These are phyloP conservation scores for Curvularia eragrostidis DNA, from an alignment of 2,329 filamentous ascomycete species.

Conservation along the genomic window DNA sequence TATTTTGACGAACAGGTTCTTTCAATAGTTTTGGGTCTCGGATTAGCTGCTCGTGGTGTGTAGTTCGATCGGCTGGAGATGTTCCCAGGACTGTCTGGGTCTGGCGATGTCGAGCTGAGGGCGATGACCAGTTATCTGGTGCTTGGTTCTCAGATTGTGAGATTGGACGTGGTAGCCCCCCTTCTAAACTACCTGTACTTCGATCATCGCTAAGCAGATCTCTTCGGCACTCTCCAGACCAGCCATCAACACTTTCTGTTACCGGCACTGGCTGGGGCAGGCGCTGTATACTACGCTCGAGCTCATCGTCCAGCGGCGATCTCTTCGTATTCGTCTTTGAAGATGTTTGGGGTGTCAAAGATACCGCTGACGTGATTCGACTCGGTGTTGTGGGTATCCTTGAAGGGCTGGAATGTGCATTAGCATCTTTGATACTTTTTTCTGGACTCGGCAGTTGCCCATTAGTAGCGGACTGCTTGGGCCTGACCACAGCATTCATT, in stretches of 20 bases:
- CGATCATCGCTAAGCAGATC: background rate
- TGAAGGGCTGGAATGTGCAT: conserved; percentile 18
- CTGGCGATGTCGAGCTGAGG: background rate
- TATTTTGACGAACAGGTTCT: conserved; percentile 10
- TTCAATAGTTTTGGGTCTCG: conserved; percentile 4
- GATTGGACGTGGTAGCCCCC: background rate
- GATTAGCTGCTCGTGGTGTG: conserved; percentile 21
- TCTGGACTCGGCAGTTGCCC: conserved; percentile 36
- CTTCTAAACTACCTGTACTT: background rate
- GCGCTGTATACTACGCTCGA: conserved; percentile 20
- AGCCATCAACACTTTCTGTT: too few relatives aligned
- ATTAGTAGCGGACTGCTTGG: conserved; percentile 18
- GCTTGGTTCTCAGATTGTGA: background rate
- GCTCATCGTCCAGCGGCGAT: conserved; percentile 8
- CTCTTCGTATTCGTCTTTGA: conserved; percentile 10
- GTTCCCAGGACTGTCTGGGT: background rate
- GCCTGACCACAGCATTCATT: conserved; percentile 50
- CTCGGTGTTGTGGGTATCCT: conserved; percentile 1
- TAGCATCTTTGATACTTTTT: conserved; percentile 21
- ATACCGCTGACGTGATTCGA: conserved; percentile 5
- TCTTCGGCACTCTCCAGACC: background rate
- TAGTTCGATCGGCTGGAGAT: background rate
- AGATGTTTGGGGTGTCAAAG: conserved; percentile 29
- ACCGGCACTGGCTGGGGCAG: background rate
- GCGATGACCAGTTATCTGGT: background rate